These are phyloP conservation scores for Vishniacozyma victoriae DNA, from an alignment of 768 basidiomycete genomes.

Conservation along the genomic window DNA sequence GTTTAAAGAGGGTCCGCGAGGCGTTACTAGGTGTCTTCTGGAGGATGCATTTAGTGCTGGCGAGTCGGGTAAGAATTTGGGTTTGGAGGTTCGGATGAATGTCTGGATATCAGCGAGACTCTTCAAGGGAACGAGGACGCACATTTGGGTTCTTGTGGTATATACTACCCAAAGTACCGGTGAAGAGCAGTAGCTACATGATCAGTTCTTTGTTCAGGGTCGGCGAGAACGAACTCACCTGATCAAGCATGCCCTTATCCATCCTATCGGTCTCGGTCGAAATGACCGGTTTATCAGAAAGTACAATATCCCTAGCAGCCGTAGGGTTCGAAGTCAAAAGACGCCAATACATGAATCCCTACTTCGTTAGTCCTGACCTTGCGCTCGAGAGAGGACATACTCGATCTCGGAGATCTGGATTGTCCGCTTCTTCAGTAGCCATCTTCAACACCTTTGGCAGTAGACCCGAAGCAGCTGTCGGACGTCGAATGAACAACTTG, in stretches of 20 bases:
- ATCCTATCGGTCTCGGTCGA: conserved; percentile 97
- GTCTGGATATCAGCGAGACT: conserved; percentile 54
- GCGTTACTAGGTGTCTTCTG: conserved; percentile 48
- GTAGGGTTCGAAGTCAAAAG: conserved; percentile 87
- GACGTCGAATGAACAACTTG: conserved; percentile 91
- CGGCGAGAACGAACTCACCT: conserved; percentile 45
- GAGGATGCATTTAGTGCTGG: conserved; percentile 83
- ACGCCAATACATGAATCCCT: conserved; percentile 99
- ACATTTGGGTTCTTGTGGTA: conserved; percentile 95
- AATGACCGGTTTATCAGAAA: conserved; percentile 89
- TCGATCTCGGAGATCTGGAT: conserved; percentile 91
- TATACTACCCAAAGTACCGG: conserved; percentile 87
- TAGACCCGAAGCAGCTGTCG: conserved; percentile 76
- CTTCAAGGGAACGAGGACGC: neutral
- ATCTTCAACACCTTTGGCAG: conserved; percentile 94
- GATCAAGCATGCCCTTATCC: conserved; percentile 93
- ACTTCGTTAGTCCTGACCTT: neutral
- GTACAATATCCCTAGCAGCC: conserved; percentile 80
- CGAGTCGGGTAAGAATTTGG: conserved; percentile 74
- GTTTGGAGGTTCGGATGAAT: conserved; percentile 83
- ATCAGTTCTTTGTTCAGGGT: neutral
- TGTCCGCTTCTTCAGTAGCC: conserved; percentile 96
- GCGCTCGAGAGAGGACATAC: conserved; percentile 23
- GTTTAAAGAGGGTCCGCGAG: conserved; percentile 14
- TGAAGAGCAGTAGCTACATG: conserved; percentile 66